Percentiles rank a stretch among this genome's conserved stretches.
Conservation (phyloP, 106 monocot genomes). For the Dioscorea zingiberensis region DNA sequence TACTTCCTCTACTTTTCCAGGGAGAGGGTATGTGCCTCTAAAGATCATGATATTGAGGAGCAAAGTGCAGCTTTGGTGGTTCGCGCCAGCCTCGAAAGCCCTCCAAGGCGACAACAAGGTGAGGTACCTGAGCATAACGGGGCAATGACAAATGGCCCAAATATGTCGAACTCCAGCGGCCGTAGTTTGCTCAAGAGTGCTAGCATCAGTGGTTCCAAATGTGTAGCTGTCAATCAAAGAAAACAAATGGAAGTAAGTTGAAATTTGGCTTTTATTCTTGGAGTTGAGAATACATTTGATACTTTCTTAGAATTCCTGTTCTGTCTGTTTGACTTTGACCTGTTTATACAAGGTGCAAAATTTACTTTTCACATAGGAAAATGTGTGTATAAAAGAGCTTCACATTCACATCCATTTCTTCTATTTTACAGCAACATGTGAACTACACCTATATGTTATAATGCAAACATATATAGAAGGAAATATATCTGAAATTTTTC, state of each 20-base stretch:
- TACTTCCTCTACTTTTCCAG: conserved; percentile 5
- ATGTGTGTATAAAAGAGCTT: too few relatives aligned
- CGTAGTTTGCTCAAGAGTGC: conserved; percentile 76
- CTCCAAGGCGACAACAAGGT: conserved; percentile 29
- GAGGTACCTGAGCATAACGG: conserved; percentile 20
- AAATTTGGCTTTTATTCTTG: too few relatives aligned
- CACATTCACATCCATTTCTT: background rate
- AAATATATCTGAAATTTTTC: background rate
- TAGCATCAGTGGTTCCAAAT: conserved; percentile 85
- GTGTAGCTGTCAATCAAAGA: conserved; percentile 44
- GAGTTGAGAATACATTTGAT: background rate
- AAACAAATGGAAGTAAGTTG: conserved; percentile 58
- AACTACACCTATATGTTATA: background rate
- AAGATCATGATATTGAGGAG: conserved; percentile 27
- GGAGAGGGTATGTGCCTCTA: conserved; percentile 24
- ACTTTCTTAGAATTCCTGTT: background rate
- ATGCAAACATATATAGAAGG: background rate
- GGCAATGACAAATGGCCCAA: conserved; percentile 27
- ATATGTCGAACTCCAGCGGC: conserved; percentile 47
- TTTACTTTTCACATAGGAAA: background rate
- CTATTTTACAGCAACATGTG: background rate
- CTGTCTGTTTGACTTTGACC: background rate
- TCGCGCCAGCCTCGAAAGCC: conserved; percentile 22
- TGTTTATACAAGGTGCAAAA: background rate
- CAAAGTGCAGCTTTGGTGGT: conserved; percentile 25